Percentiles rank a stretch among this genome's conserved stretches.
Evolutionary conservation across 2,329 filamentous ascomycete genomes (phyloP).

Genomic region (Alternaria sp.): DNA sequence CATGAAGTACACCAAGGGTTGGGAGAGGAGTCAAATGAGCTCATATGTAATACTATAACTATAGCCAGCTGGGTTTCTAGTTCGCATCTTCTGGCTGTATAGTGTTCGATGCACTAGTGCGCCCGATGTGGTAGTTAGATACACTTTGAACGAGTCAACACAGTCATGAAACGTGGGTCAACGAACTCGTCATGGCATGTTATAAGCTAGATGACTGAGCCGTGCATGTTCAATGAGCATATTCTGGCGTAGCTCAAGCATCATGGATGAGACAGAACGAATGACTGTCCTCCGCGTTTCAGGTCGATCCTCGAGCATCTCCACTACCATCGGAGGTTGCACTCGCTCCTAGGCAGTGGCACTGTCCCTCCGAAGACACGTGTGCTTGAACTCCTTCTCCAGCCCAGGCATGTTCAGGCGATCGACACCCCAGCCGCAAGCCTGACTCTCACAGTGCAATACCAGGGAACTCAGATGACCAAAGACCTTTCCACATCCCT

Average conservation of each 20-base stretch:
- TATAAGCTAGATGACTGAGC: not conserved
- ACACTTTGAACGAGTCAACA: not conserved
- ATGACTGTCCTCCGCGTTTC: not conserved
- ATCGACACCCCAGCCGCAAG: slow-evolving; percentile 35
- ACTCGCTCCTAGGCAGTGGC: not conserved
- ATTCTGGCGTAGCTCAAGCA: not conserved
- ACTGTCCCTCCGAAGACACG: slow-evolving; percentile 10
- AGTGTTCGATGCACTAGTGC: not conserved
- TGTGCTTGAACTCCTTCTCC: slow-evolving; percentile 26
- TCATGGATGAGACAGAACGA: not conserved
- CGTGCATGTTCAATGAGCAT: not conserved
- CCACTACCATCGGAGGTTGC: not conserved
- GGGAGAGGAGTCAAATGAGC: not conserved
- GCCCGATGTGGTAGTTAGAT: not conserved
- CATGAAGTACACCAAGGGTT: not conserved
- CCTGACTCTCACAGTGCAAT: slow-evolving; percentile 36
- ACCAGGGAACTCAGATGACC: slow-evolving; percentile 34
- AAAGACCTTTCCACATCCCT: slow-evolving; percentile 34
- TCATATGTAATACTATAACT: not conserved
- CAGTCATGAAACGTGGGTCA: not conserved
- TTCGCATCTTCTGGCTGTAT: not conserved
- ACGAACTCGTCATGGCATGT: not conserved
- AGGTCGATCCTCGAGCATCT: not conserved
- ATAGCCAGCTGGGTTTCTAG: not conserved
- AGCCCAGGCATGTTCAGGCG: slow-evolving; percentile 31